Base-by-base conservation (phyloP, 208 protist genomes). In the Naegleria fowleri region DNA sequence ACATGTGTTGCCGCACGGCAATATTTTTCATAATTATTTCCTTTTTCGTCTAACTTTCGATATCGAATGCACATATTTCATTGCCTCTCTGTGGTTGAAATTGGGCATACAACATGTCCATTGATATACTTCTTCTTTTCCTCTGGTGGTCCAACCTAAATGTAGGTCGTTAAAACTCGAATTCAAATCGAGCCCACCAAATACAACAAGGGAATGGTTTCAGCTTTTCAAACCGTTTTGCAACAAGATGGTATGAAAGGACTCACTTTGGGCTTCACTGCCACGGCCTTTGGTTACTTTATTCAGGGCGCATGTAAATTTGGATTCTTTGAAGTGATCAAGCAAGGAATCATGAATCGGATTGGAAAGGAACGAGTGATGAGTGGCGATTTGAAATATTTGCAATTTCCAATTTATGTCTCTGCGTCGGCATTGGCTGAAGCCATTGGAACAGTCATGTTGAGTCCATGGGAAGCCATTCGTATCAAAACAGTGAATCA, bases 391-490 rank as follows among this genome's bases (percentile, higher is more conserved):
- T 92, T 93, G 86, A 33, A 93, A 15, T 76, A 76, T n/a, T 67
- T 94, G 59, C 92, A 94, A 29, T 58, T 52, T 51, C 29, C 89
- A 5, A 93, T 95, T 90, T 95, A 91, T 59, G 38, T 92, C 36
- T 92, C 90, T 19, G 93, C 93, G 40, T 93, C 92, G 43, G 95
- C 94, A 13, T 92, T 90, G 5, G 95, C 95, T 48, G 95, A 97
- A 91, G 94, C 96, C 86, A 92, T 97, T 52, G 95, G 95, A 29
- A 95, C 96, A 86, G 94, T 96, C 86, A 91, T 93, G 36, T 92
- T 97, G 19, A 96, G 95, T 91, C 95, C 95, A 52, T 83, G 94
- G 29, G 95, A 97, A 91, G 91, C 92, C 22, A 90, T 95, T 59
- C 43, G 92, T 92, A 93, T 93, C n/a, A 41, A 39, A 79, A 39